These are phyloP conservation scores for Aquilaria sinensis DNA, from an alignment of 345 rosid species.

Conservation along the genomic window DNA sequence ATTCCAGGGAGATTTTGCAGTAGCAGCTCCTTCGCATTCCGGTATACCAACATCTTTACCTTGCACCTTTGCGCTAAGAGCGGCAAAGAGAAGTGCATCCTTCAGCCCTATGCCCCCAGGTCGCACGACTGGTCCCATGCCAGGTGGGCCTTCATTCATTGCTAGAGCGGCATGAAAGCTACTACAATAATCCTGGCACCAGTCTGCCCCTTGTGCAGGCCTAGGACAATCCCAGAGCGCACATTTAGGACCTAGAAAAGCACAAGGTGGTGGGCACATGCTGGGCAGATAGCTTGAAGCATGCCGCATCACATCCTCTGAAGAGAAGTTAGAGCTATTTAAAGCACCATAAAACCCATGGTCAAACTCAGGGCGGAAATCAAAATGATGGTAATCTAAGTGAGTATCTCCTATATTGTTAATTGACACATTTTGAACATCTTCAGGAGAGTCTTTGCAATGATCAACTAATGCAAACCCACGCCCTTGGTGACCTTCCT, in stretches of 20 bases:
- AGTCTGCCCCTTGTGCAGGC: slow-evolving; percentile 83
- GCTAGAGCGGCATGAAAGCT: slow-evolving; percentile 86
- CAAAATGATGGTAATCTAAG: slow-evolving; percentile 61
- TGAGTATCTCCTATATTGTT: slow-evolving; percentile 37
- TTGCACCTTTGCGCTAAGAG: slow-evolving; percentile 74
- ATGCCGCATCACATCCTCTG: slow-evolving; percentile 49
- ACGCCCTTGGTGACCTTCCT: slow-evolving; percentile 53
- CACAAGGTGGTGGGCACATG: slow-evolving; percentile 81
- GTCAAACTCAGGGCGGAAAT: slow-evolving; percentile 62
- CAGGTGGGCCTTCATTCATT: slow-evolving; percentile 87
- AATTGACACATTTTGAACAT: slow-evolving; percentile 17
- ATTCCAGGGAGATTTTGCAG: slow-evolving; percentile 98
- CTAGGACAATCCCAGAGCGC: slow-evolving; percentile 99
- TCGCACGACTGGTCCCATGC: slow-evolving; percentile 81
- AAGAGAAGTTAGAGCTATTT: slow-evolving; percentile 35
- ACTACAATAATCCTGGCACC: slow-evolving; percentile 92
- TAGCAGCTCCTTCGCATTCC: slow-evolving; percentile 99
- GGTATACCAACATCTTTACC: slow-evolving; percentile 94
- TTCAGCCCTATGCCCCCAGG: slow-evolving; percentile 91
- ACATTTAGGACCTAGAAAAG: slow-evolving; percentile 95
- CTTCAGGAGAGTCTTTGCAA: slow-evolving; percentile 46
- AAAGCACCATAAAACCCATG: slow-evolving; percentile 48
- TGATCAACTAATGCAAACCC: slow-evolving; percentile 43
- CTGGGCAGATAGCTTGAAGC: slow-evolving; percentile 53
- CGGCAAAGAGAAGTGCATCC: slow-evolving; percentile 85